Evolutionary conservation across 2,329 filamentous ascomycete species (phyloP).

Genomic region (Blumeria hordei): DNA sequence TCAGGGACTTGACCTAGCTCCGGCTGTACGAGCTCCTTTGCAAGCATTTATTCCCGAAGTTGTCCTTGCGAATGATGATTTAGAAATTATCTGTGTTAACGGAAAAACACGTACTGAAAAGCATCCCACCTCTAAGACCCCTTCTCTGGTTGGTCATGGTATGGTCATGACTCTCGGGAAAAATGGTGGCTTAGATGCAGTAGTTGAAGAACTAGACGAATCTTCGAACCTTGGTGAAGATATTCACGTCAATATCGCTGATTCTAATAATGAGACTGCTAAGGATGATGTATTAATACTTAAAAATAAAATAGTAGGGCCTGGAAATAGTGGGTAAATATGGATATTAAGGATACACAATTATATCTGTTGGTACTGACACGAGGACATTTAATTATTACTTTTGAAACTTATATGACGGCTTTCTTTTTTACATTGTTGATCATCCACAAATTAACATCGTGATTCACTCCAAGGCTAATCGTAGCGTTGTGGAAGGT

Average conservation of each 20-base stretch:
- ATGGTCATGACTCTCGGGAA: not conserved
- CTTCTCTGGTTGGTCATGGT: not conserved
- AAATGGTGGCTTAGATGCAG: not conserved
- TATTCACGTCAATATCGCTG: not conserved
- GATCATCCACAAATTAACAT: too few species aligned
- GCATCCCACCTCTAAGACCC: not conserved
- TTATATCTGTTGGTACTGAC: too few species aligned
- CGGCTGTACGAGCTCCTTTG: not conserved
- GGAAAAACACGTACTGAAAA: not conserved
- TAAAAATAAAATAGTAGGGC: too few species aligned
- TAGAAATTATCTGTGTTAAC: not conserved
- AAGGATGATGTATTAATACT: too few species aligned
- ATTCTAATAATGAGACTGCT: too few species aligned
- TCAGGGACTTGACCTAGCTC: not conserved
- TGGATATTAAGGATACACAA: too few species aligned
- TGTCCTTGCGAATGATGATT: not conserved
- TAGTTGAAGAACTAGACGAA: not conserved
- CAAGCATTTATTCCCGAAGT: not conserved
- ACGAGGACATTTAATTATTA: too few species aligned
- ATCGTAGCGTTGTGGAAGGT: too few species aligned
- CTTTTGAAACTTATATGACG: too few species aligned
- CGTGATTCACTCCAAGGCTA: too few species aligned
- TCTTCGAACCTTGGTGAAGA: not conserved
- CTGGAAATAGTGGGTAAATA: too few species aligned
- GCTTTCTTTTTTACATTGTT: too few species aligned